Percentiles rank a stretch among this genome's conserved stretches.
These are phyloP conservation scores for Crucihimalaya himalaica DNA, from an alignment of 345 rosid genomes.

Conservation along the genomic window DNA sequence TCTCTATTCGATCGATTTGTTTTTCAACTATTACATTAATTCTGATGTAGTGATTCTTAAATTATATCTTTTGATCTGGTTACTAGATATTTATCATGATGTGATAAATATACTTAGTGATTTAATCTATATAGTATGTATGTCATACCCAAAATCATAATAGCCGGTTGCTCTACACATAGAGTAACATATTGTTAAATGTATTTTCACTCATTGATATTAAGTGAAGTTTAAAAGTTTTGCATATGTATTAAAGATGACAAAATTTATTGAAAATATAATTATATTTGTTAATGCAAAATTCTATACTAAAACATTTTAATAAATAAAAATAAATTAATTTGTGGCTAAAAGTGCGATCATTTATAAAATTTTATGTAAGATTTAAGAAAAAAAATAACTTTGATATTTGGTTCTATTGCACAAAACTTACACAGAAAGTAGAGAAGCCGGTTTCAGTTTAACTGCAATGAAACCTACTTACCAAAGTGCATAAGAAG, in stretches of 20 bases:
- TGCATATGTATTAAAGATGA: neutral
- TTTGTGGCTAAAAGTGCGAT: too few relatives aligned
- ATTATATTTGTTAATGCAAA: neutral
- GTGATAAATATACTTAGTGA: neutral
- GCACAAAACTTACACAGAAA: too few relatives aligned
- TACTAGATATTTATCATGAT: neutral
- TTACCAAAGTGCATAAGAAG: too few relatives aligned
- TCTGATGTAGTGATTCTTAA: neutral
- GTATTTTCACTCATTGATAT: neutral
- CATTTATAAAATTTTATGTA: too few relatives aligned
- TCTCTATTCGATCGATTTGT: slow-evolving; percentile 23
- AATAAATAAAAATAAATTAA: too few relatives aligned
- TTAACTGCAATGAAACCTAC: too few relatives aligned
- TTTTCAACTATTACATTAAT: slow-evolving; percentile 7
- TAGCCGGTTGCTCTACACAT: neutral
- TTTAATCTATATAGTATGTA: neutral
- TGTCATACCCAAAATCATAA: neutral
- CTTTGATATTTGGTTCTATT: too few relatives aligned
- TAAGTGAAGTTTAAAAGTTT: neutral
- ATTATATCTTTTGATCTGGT: neutral
- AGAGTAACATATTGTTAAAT: neutral
- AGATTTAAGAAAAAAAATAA: too few relatives aligned
- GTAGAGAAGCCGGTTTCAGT: too few relatives aligned
- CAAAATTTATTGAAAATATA: neutral
- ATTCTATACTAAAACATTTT: too few relatives aligned